Evolutionary conservation across 2,329 filamentous ascomycete genomes (phyloP).

Genomic region (Cordyceps javanica): DNA sequence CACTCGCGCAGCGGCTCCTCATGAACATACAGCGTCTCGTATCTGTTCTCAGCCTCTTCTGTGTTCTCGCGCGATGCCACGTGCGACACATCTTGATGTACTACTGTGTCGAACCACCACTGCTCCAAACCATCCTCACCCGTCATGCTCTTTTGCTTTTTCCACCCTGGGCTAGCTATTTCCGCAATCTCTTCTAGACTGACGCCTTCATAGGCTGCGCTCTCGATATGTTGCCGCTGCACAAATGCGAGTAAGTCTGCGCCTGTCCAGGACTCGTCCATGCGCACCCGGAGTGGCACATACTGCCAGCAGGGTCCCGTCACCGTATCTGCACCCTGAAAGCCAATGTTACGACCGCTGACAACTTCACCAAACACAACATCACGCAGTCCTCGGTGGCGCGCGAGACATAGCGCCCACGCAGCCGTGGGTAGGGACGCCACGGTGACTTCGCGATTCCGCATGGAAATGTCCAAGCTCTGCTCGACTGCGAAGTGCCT

Average conservation of each 20-base stretch:
- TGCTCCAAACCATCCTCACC: constrained; percentile 17
- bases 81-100: constrained; percentile 55
- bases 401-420: constrained; percentile 58
- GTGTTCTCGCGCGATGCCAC: constrained; percentile 44
- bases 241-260: constrained; percentile 46
- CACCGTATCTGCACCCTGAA: constrained; percentile 43
- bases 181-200: constrained; percentile 48
- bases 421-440: constrained; percentile 62
- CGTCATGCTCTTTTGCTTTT: constrained; percentile 10
- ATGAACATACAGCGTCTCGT: constrained; percentile 53
- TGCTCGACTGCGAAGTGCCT: constrained; percentile 37
- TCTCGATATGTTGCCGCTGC: constrained; percentile 52
- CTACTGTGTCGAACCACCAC: constrained; percentile 48
- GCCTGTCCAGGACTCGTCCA: constrained; percentile 43
- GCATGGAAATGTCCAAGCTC: constrained; percentile 39
- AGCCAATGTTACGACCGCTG: constrained; percentile 55
- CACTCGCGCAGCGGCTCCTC: constrained; percentile 50
- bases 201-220: constrained; percentile 48
- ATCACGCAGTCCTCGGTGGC: constrained; percentile 44
- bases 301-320: constrained; percentile 64
- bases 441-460: constrained; percentile 50
- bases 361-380: constrained; percentile 63
- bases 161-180: constrained; percentile 39
- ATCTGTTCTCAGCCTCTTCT: constrained; percentile 23
- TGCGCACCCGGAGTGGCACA: constrained; percentile 54